A percentile compares a stretch with the other conserved stretches of the same genome.
These are phyloP conservation scores for Spergularia azorica DNA, from an alignment of 179 eudicot genomes.

Conservation along the genomic window DNA sequence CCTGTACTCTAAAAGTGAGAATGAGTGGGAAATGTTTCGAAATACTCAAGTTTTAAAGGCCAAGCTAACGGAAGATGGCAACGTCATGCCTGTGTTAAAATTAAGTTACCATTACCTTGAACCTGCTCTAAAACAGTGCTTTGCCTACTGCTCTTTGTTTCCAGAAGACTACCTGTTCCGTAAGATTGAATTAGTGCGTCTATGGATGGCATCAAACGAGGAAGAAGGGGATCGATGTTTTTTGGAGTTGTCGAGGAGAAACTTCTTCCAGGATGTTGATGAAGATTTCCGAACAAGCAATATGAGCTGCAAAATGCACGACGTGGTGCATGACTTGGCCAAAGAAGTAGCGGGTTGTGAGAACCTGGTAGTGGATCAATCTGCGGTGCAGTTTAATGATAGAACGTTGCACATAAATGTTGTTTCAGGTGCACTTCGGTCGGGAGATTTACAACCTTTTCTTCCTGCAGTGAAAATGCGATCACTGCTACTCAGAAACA, in stretches of 20 bases:
- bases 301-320: conserved; percentile 17
- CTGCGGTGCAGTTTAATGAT: neutral
- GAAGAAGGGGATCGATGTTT: conserved; percentile 32
- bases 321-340: conserved; percentile 33
- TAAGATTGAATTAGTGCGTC: conserved; percentile 6
- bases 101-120: conserved; percentile 37
- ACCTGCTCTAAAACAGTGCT: conserved; percentile 28
- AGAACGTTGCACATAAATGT: neutral
- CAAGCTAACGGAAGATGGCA: too few species aligned
- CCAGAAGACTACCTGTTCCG: conserved; percentile 14
- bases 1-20: neutral
- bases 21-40: conserved; percentile 18
- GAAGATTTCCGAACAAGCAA: neutral
- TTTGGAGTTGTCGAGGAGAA: conserved; percentile 11
- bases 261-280: conserved; percentile 22
- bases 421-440: neutral
- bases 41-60: neutral
- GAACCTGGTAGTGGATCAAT: neutral
- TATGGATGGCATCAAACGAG: conserved; percentile 37
- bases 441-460: neutral
- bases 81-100: conserved; percentile 24
- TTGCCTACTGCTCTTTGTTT: conserved; percentile 41
- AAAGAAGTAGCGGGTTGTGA: conserved; percentile 7
- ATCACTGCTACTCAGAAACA: neutral
- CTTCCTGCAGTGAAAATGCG: neutral